Evolutionary conservation across 495 filamentous ascomycete genomes (phyloP).

Genomic region (Lentithecium fluviatile): DNA sequence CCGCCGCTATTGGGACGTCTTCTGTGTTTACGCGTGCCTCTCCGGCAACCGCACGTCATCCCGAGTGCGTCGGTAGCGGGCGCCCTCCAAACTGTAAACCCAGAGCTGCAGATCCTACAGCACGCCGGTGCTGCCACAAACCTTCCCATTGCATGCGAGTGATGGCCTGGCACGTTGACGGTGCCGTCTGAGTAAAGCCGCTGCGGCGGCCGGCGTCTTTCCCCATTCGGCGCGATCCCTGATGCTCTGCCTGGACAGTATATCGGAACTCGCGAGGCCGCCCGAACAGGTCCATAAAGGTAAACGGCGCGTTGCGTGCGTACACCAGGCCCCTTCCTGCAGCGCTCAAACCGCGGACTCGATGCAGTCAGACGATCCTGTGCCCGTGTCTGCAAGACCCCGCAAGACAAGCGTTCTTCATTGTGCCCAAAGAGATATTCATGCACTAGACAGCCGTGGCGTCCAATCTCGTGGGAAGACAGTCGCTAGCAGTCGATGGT

Average conservation of each 20-base stretch:
- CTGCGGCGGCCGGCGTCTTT: no score
- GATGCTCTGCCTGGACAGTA: not conserved
- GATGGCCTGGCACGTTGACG: no score
- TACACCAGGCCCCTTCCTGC: not conserved
- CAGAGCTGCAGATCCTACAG: no score
- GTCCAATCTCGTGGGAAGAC: slow-evolving; percentile 1
- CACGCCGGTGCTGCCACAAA: no score
- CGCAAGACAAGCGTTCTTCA: not conserved
- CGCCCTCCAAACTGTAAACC: no score
- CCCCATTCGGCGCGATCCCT: no score
- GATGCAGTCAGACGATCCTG: slow-evolving; percentile 28
- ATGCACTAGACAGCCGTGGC: slow-evolving; percentile 16
- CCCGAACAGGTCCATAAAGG: not conserved
- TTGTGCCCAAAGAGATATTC: not conserved
- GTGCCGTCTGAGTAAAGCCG: no score
- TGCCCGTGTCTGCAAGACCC: slow-evolving; percentile 4
- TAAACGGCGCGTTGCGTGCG: not conserved
- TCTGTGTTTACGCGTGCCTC: no score
- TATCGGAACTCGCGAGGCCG: not conserved
- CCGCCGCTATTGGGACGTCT: no score
- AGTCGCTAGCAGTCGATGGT: not conserved
- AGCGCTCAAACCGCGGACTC: slow-evolving; percentile 25
- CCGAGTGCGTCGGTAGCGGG: no score
- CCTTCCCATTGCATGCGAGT: no score
- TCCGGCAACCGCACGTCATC: no score